A percentile compares a stretch with the other conserved stretches of the same genome.
Evolutionary conservation across 1,139 yeast genomes (phyloP).

Genomic region (Geotrichum aggregatum): DNA sequence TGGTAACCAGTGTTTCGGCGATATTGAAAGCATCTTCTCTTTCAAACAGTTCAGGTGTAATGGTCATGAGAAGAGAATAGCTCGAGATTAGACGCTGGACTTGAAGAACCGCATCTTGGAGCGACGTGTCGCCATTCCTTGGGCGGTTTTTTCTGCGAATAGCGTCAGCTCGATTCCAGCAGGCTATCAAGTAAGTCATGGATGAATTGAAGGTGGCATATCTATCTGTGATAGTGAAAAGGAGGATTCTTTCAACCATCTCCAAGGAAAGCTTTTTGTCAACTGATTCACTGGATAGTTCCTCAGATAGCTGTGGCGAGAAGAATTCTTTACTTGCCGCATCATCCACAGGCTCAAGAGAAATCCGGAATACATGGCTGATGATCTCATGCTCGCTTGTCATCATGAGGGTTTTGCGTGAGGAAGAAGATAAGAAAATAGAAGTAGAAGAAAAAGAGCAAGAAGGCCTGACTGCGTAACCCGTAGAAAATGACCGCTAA

Average conservation of each 20-base stretch:
- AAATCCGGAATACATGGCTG: slow-evolving; percentile 25
- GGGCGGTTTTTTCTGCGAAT: slow-evolving; percentile 2
- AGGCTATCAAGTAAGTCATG: not conserved
- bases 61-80: slow-evolving; percentile 5
- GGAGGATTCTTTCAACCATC: not conserved
- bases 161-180: slow-evolving; percentile 11
- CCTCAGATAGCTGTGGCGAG: slow-evolving; percentile 21
- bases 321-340: slow-evolving; percentile 13
- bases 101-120: not conserved
- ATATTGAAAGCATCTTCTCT: not conserved
- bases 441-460: not conserved
- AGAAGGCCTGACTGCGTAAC: not conserved
- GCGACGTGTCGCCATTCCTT: not conserved
- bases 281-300: slow-evolving; percentile 22
- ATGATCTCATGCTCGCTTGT: slow-evolving; percentile 21
- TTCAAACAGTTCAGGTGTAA: slow-evolving; percentile 14
- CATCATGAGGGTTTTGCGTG: not conserved
- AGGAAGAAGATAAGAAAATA: too few species aligned
- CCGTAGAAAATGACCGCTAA: too few species aligned
- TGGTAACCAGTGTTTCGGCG: not conserved
- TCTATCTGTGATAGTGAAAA: not conserved
- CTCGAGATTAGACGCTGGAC: slow-evolving; percentile 8
- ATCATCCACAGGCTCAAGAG: slow-evolving; percentile 23
- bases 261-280: not conserved
- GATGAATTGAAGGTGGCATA: not conserved